Percentiles rank a stretch among this genome's conserved stretches.
These are phyloP conservation scores for Lactarius vividus DNA, from an alignment of 768 basidiomycete genomes.

Conservation along the genomic window DNA sequence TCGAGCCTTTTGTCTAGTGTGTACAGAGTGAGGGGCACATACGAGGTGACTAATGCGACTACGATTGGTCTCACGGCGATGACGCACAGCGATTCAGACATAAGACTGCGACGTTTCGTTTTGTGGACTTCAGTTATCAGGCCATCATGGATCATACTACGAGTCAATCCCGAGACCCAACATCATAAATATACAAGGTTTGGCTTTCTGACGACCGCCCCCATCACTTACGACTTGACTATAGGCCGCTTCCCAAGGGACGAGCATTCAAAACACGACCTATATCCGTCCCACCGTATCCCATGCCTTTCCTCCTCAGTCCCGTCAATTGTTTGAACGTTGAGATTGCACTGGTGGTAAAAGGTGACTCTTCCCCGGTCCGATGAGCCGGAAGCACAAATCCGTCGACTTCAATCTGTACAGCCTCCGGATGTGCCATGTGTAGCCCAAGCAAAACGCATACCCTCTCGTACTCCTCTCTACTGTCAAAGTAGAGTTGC, in stretches of 20 bases:
- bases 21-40: not conserved
- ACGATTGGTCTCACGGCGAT: not conserved
- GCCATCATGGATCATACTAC: too few species aligned
- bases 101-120: not conserved
- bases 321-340: conserved; percentile 10
- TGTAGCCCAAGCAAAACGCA: conserved; percentile 20
- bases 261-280: conserved; percentile 18
- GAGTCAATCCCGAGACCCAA: too few species aligned
- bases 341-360: conserved; percentile 1
- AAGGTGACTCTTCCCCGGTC: conserved; percentile 6
- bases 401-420: conserved; percentile 10
- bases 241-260: not conserved
- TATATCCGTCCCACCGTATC: conserved; percentile 4
- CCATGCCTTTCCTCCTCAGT: conserved; percentile 16
- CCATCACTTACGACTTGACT: not conserved
- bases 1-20: not conserved
- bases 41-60: not conserved
- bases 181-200: too few species aligned
- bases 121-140: too few species aligned
- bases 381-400: conserved; percentile 11
- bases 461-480: conserved; percentile 15
- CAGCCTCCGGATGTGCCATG: conserved; percentile 16
- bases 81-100: too few species aligned
- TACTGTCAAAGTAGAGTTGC: conserved; percentile 24
- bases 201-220: too few species aligned